Evolutionary conservation across 352 stramenopile genomes (phyloP).

Genomic region (Albugo candida): DNA sequence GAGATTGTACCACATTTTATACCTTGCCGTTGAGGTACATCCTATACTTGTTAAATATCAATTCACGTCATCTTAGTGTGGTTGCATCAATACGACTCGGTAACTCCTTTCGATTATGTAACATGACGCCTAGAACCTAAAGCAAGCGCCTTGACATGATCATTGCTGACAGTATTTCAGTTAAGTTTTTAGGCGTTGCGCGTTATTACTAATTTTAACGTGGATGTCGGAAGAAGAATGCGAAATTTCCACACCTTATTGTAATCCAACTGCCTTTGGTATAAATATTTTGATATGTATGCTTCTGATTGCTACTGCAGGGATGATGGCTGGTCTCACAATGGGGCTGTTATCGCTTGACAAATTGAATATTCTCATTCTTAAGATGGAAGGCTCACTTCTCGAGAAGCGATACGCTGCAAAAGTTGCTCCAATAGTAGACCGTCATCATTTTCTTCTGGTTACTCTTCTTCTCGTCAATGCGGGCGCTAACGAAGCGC

Average conservation of each 20-base stretch:
- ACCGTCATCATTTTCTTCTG: conserved; percentile 83
- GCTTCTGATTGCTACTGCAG: conserved; percentile 26
- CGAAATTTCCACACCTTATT: not conserved
- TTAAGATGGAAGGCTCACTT: conserved; percentile 48
- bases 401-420: conserved; percentile 54
- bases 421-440: conserved; percentile 75
- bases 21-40: no score
- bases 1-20: no score
- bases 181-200: no score
- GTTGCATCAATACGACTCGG: no score
- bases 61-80: no score
- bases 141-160: no score
- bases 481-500: conserved; percentile 82
- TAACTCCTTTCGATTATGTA: no score
- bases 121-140: no score
- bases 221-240: not conserved
- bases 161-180: no score
- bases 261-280: not conserved
- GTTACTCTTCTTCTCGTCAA: conserved; percentile 92
- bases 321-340: conserved; percentile 57
- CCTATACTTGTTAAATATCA: no score
- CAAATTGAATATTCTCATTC: conserved; percentile 64
- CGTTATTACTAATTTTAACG: no score
- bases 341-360: conserved; percentile 57
- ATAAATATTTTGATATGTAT: conserved; percentile 10